phyloP scores from a whole-genome alignment of 345 rosid species.

The Carallia pectinifolia region DNA sequence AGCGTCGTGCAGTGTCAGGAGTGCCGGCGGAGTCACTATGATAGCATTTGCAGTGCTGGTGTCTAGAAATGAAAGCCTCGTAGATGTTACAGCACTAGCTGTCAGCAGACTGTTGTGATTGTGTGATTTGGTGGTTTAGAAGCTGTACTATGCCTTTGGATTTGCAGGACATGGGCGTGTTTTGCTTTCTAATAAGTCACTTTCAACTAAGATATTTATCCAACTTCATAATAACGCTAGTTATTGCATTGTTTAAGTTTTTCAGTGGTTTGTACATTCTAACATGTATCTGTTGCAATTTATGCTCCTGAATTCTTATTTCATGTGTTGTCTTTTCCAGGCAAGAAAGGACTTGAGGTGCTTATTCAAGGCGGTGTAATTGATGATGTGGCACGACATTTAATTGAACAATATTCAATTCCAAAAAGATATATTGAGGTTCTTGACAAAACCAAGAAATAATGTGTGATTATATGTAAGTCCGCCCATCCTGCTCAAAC shows the following conservation, averaged over 20 bases:
- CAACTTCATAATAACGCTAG: no score
- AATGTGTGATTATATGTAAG: conserved; percentile 24
- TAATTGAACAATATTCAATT: conserved; percentile 78
- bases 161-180: no score
- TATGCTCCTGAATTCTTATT: not conserved
- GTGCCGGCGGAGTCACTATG: no score
- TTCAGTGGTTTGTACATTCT: not conserved
- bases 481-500: not conserved
- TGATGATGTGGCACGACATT: conserved; percentile 74
- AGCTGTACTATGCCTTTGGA: no score
- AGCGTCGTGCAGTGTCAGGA: no score
- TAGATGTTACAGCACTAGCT: no score
- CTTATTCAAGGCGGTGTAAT: conserved; percentile 94
- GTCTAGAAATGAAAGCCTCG: no score
- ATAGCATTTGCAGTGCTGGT: no score
- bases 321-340: conserved; percentile 32
- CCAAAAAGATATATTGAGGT: conserved; percentile 87
- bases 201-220: no score
- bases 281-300: not conserved
- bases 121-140: no score
- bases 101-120: no score
- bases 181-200: no score
- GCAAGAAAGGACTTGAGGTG: conserved; percentile 88
- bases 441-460: conserved; percentile 89
- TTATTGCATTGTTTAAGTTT: not conserved